These are phyloP conservation scores for Cutaneotrichosporon arboriforme DNA, from an alignment of 1,284 basidiomycete genomes.

Conservation along the genomic window DNA sequence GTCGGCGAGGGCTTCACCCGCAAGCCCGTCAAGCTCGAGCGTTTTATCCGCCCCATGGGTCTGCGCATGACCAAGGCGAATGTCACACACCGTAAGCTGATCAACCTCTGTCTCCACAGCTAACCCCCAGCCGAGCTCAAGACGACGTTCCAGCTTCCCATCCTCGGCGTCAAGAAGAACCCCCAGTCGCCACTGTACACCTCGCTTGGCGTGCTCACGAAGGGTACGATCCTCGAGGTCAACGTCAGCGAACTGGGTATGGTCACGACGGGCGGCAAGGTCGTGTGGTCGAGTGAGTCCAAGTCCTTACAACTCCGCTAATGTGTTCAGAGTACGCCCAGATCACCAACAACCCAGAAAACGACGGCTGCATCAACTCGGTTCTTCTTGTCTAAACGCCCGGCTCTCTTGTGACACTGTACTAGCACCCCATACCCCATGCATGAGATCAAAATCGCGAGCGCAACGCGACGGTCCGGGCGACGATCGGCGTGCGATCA, in stretches of 20 bases:
- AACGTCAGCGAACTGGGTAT: conserved; percentile 96
- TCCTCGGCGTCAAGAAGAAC: conserved; percentile 98
- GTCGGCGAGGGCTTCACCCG: conserved; percentile 97
- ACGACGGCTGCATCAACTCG: conserved; percentile 93
- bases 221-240: conserved; percentile 97
- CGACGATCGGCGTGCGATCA: too few relatives aligned
- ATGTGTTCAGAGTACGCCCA: conserved; percentile 90
- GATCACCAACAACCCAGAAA: conserved; percentile 92
- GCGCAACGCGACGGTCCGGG: too few relatives aligned
- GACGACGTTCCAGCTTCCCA: conserved; percentile 97
- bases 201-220: conserved; percentile 84
- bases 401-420: conserved; percentile 2
- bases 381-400: conserved; percentile 56
- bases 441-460: conserved; percentile 5
- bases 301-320: conserved; percentile 45
- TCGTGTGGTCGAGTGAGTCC: conserved; percentile 56
- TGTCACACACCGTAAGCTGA: conserved; percentile 91
- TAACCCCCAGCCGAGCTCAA: conserved; percentile 74
- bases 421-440: conserved; percentile 13
- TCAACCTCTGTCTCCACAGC: neutral
- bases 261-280: conserved; percentile 98
- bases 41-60: conserved; percentile 96
- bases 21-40: conserved; percentile 98
- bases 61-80: conserved; percentile 97
- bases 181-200: conserved; percentile 98